phyloP scores from a whole-genome alignment of 208 protist genomes.

The Balamuthia mandrillaris region DNA sequence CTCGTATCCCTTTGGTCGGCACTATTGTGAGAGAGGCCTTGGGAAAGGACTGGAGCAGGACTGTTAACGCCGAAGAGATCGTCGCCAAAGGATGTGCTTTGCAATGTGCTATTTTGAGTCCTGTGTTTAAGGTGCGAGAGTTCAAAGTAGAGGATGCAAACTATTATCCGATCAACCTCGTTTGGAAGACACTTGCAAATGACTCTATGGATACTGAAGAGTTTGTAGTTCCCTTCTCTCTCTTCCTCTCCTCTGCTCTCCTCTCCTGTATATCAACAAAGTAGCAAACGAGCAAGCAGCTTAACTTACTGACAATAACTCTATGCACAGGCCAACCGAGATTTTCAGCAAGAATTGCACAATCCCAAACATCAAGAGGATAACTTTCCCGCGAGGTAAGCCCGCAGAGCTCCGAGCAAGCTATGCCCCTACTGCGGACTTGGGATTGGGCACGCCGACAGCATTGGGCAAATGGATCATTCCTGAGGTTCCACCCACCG shows the following conservation, averaged over 20 bases:
- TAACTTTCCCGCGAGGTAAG: background rate
- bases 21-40: constrained; percentile 25
- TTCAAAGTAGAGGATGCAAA: constrained; percentile 43
- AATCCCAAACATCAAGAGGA: background rate
- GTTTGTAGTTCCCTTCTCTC: background rate
- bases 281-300: no score
- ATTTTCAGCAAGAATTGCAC: constrained; percentile 1
- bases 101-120: constrained; percentile 53
- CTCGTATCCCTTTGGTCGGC: constrained; percentile 54
- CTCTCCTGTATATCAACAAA: background rate
- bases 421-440: constrained; percentile 11
- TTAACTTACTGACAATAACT: no score
- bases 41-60: constrained; percentile 39
- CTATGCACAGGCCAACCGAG: background rate
- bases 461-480: constrained; percentile 11
- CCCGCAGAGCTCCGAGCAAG: constrained; percentile 38
- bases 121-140: constrained; percentile 50
- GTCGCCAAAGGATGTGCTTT: constrained; percentile 41
- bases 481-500: background rate
- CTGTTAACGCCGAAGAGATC: constrained; percentile 66
- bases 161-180: constrained; percentile 40
- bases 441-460: background rate
- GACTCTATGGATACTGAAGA: constrained; percentile 12
- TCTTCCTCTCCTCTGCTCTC: background rate
- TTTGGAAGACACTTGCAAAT: constrained; percentile 20